phyloP scores from a whole-genome alignment of 1,284 basidiomycete genomes.

The Cryptococcus sp. region DNA sequence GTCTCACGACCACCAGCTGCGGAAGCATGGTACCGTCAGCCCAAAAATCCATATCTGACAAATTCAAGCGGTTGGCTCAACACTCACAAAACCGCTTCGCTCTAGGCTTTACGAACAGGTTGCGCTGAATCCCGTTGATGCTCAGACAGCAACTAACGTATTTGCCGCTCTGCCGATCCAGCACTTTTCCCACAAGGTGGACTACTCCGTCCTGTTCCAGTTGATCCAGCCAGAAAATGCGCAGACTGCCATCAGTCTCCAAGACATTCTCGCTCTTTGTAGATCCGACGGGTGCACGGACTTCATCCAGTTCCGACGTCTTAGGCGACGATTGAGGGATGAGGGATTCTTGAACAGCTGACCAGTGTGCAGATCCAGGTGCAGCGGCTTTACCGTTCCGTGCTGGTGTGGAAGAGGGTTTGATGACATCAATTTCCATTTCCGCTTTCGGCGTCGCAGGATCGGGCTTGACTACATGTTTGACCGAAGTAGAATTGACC shows the following conservation, averaged over 20 bases:
- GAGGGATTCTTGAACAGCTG: conserved; percentile 66
- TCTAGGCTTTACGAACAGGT: conserved; percentile 89
- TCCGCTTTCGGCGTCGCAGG: conserved; percentile 31
- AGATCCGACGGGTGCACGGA: conserved; percentile 52
- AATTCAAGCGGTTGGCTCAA: not conserved
- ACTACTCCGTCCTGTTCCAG: conserved; percentile 73
- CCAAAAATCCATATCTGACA: too few relatives aligned
- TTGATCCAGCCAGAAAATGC: conserved; percentile 92
- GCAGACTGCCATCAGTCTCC: conserved; percentile 74
- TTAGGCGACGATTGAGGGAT: conserved; percentile 46
- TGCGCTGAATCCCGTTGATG: conserved; percentile 83
- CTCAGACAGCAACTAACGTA: conserved; percentile 90
- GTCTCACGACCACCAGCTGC: conserved; percentile 65
- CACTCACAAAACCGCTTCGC: conserved; percentile 63
- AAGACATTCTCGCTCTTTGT: conserved; percentile 53
- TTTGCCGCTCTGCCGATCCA: conserved; percentile 66
- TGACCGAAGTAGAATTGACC: conserved; percentile 52
- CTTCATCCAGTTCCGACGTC: conserved; percentile 41
- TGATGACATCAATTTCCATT: conserved; percentile 19
- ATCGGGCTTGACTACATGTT: conserved; percentile 54
- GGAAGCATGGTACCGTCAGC: conserved; percentile 29
- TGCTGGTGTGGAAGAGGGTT: conserved; percentile 41
- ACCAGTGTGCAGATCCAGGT: conserved; percentile 64
- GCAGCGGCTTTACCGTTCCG: conserved; percentile 21
- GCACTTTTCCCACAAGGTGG: conserved; percentile 84